Evolutionary conservation across 768 basidiomycete species (phyloP).

Genomic region (Suillus clintonianus): DNA sequence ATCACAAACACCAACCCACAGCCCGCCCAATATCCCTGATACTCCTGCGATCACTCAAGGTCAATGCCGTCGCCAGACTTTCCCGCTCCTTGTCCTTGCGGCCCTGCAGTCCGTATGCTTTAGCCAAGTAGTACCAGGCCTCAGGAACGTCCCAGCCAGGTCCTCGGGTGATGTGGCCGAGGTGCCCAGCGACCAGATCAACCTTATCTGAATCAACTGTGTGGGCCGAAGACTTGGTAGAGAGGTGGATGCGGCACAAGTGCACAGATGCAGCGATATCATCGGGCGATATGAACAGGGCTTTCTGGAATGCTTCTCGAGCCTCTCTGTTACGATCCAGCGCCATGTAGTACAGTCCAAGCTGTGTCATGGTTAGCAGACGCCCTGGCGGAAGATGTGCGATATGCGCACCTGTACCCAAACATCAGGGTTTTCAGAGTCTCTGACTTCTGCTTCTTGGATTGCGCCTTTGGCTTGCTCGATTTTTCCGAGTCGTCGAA

Average conservation of each 20-base stretch:
- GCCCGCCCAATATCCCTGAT: constrained; percentile 65
- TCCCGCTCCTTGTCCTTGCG: constrained; percentile 73
- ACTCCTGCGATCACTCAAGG: constrained; percentile 59
- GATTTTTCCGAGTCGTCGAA: constrained; percentile 83
- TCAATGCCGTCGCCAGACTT: constrained; percentile 70
- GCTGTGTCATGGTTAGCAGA: constrained; percentile 39
- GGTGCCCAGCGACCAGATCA: constrained; percentile 81
- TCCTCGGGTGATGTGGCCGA: constrained; percentile 76
- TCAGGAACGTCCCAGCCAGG: constrained; percentile 90
- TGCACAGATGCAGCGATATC: constrained; percentile 79
- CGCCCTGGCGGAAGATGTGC: background rate
- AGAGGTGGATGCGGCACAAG: constrained; percentile 74
- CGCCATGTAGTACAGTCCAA: constrained; percentile 73
- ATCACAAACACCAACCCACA: constrained; percentile 68
- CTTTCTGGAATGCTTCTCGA: constrained; percentile 79
- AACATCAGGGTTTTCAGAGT: constrained; percentile 84
- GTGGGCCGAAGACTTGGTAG: constrained; percentile 15
- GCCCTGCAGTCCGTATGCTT: constrained; percentile 74
- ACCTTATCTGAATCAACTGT: constrained; percentile 45
- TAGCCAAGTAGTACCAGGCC: constrained; percentile 92
- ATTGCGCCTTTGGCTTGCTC: constrained; percentile 91
- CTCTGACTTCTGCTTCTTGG: constrained; percentile 90
- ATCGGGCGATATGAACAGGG: constrained; percentile 82
- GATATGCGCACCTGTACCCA: constrained; percentile 83
- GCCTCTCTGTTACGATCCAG: constrained; percentile 62